Base-by-base conservation (phyloP, 768 basidiomycete species). In the Tremella yokohamensis region DNA sequence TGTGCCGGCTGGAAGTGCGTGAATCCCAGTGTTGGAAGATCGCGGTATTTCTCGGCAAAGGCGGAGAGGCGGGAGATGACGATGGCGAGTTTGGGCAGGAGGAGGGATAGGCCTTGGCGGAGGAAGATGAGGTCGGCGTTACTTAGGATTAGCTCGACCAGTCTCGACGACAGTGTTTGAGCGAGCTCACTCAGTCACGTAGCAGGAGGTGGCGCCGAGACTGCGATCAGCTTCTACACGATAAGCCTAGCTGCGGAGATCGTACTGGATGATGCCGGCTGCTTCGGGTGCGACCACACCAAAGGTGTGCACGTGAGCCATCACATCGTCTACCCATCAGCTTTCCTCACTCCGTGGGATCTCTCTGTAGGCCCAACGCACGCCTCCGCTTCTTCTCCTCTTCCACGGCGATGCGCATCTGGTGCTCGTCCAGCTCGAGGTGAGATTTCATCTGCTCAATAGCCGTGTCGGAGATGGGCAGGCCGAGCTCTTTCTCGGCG, bases 1-100 rank as follows among this genome's bases (percentile, higher is more conserved):
- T 99, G 96, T 7, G 96, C 96, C 2, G 96, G 93, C 77, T 99
- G 96, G 81, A 92, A 99, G 77, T 99, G 96, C 3, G 96, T 99
- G 80, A 94, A 99, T 1, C 96, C 96, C 29, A 99, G 83, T 0
- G 93, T 91, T 0, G 96, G 92, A 39, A 97, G 83, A 58, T 85
- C 89, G 47, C 85, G 85, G 75, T 98, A 86, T 69, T 92, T 82
- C 39, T 83, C 80, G 7, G 96, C 92, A 63, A 98, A 99, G 1
- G 78, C 71, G 20, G 92, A 82, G 40, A 99, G 83, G 34, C 94
- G 87, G 42, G 88, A 87, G 69, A 99, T 93, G 53, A 99, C 83
- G 24, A 89, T 81, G 0, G 87, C 86, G n/a, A 99, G 84, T 57
- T 94, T 93, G 56, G 84, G 83, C 44, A 97, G 82, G 63, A 98